Base-by-base conservation (phyloP, 164 flowering plant genomes). In the Magnolia kwangsiensis region DNA sequence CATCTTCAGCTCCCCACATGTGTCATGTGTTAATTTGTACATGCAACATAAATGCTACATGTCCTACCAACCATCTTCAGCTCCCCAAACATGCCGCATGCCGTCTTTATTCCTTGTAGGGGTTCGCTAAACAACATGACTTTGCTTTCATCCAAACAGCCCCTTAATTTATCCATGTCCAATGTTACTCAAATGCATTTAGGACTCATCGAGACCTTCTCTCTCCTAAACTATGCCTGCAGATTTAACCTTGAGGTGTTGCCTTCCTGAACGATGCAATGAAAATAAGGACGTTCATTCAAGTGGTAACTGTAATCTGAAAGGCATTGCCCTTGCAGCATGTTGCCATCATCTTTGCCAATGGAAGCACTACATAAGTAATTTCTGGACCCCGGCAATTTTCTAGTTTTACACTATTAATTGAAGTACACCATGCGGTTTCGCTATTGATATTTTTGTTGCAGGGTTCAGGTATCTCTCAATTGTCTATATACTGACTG, bases 261-360 rank as follows among this genome's bases (percentile, higher is more conserved):
- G 96, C 83, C 78, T 94, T 49, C 71, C 76, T 37, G 74, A 82
- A 67, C 80, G 82, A 21, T 16, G 10, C 50, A 68, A 14, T 23
- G 78, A 78, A 76, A 66, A 78, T 51, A 73, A 79, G 70, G 72
- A 11, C 9, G 80, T 61, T 13, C 68, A 77, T 50, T 51, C 69
- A 10, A 63, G 75, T 72, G 78, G 51, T 69, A 79, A 69, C 51
- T 75, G 75, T 76, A 64, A 73, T 72, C 82, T 91, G 51, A 79
- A 76, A 78, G 96, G 99, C 74, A 80, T 94, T 74, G 95, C 99
- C 24, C 82, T 96, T 80, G 97, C 99, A 72, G 88, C 98, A 63
- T 94, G 99, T 73, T 96, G 99, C 81, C 98, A 96, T 88, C 98
- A 96, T 85, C 97, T 92, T 80, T 93, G 97, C 88, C 98, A 94